Percentiles rank a stretch among this genome's conserved stretches.
Evolutionary conservation across 2,329 filamentous ascomycete species (phyloP).

Genomic region (Xylariales sp.): DNA sequence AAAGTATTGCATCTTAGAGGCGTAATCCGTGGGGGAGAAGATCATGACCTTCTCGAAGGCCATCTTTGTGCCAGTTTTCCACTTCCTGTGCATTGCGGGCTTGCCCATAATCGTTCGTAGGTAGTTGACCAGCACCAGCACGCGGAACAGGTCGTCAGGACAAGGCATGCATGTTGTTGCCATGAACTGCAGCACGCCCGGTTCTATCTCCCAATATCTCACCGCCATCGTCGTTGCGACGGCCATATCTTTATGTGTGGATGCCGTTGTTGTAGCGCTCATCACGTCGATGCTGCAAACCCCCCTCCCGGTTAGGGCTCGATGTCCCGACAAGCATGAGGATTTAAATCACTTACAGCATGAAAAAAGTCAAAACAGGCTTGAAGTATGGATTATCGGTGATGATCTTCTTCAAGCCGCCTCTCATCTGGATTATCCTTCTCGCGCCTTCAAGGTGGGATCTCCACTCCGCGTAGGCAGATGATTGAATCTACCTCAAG

Average conservation of each 20-base stretch:
- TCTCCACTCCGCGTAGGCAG: conserved; percentile 10
- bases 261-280: conserved; percentile 8
- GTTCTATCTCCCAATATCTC: conserved; percentile 9
- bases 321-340: background rate
- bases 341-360: conserved; percentile 4
- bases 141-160: conserved; percentile 9
- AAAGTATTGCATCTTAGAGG: conserved; percentile 8
- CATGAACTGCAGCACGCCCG: conserved; percentile 6
- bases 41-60: conserved; percentile 7
- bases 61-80: conserved; percentile 8
- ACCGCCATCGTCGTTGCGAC: conserved; percentile 9
- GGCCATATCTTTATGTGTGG: conserved; percentile 8
- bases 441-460: conserved; percentile 11
- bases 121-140: conserved; percentile 10
- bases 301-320: background rate
- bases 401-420: conserved; percentile 9
- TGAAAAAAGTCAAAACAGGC: conserved; percentile 8
- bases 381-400: conserved; percentile 9
- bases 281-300: conserved; percentile 8
- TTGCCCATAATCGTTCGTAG: conserved; percentile 5
- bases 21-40: conserved; percentile 8
- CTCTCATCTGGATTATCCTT: conserved; percentile 9
- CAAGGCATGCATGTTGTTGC: conserved; percentile 8
- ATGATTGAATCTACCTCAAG: conserved; percentile 10
- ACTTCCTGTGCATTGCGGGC: background rate